These are phyloP conservation scores for Aquilaria malaccensis DNA, from an alignment of 345 rosid genomes.

Conservation along the genomic window DNA sequence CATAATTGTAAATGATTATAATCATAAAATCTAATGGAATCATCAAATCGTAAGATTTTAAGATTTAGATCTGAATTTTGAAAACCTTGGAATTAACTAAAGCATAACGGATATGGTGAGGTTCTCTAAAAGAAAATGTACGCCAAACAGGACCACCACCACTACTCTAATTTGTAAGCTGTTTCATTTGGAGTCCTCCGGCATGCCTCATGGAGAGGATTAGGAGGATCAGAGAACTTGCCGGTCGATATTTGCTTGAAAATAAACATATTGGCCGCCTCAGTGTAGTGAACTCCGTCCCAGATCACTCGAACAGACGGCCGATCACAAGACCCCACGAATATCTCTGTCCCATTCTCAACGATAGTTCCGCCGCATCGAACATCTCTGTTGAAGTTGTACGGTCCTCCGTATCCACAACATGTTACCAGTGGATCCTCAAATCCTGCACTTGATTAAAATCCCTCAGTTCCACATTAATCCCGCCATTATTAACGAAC, in stretches of 20 bases:
- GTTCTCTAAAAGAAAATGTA: no score
- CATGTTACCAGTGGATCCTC: conserved; percentile 21
- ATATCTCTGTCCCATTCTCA: conserved; percentile 16
- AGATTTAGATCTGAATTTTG: no score
- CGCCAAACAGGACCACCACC: no score
- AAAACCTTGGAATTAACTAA: no score
- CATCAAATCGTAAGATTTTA: no score
- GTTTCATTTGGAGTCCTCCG: neutral
- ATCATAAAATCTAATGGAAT: no score
- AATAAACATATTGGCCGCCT: conserved; percentile 30
- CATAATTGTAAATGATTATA: no score
- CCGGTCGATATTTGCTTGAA: conserved; percentile 27
- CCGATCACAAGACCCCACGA: conserved; percentile 23
- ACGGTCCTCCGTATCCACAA: conserved; percentile 30
- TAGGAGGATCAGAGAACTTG: conserved; percentile 22
- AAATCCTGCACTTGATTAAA: conserved; percentile 20
- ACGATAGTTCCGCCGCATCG: conserved; percentile 14
- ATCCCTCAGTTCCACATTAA: neutral
- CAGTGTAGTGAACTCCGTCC: conserved; percentile 36
- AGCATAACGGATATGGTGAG: no score
- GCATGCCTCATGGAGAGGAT: conserved; percentile 23
- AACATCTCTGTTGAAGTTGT: conserved; percentile 14
- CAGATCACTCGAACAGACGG: conserved; percentile 26
- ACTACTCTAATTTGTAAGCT: neutral
- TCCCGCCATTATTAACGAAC: neutral